Base-by-base conservation (phyloP, 257 asterid genomes). In the Datura wrightii region DNA sequence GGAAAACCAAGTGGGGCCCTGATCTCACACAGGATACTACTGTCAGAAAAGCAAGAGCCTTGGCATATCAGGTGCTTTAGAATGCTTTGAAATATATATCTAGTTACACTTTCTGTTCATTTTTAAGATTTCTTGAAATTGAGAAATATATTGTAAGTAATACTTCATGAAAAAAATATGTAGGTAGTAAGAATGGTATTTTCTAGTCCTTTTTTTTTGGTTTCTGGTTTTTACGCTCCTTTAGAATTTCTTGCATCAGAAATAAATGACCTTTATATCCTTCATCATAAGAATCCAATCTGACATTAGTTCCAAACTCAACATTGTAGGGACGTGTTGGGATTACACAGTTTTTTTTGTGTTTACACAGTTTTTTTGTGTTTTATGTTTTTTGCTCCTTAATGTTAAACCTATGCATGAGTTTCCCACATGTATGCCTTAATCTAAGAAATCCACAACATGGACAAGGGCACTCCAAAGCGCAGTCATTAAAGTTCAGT, bases 1-100 rank as follows among this genome's bases (percentile, higher is more conserved):
- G 98, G 85, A 94, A 96, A 87, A 94, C 98, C 87, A 93, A 91
- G 91, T 96, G 99, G 99, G 99, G 97, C 71, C 94, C 95, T 82
- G 98, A 94, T 90, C 90, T 90, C 52, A 88, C 94, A 18, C 87
- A 88, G 85, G 99, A 93, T 87, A 53, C 92, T 65, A 84, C 95
- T 83, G 97, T 93, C 76, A 90, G 94, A 80, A 96, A 89, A 90
- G 97, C 93, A 84, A 92, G 97, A 89, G 93, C 97, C 74, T 84
- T 85, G 85, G 98, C 98, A 3, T 96, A 94, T 90, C 97, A 94
- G 99, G 99, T 94, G 90, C 79, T 60, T 65, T 1, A 60, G 59
- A 74, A 79, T 82, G 52, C 24, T 39, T 46, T 80, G 39, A 46
- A 60, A 55, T 34, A 14, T 58, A 71, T 65, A 44, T 4, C 60